Base-by-base conservation (phyloP, 306 rosid genomes). In the Fragaria vesca region DNA sequence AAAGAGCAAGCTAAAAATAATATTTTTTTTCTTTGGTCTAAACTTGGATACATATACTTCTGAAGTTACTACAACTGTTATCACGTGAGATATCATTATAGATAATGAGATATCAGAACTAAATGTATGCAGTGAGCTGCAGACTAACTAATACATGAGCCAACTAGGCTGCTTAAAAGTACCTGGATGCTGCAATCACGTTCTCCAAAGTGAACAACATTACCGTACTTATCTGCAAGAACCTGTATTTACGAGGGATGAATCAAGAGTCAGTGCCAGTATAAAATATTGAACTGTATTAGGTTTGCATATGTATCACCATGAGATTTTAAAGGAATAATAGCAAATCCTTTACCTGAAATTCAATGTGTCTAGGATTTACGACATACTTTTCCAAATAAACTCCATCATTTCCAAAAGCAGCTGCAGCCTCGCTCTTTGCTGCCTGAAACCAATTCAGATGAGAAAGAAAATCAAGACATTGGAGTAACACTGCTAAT, bases 111-210 rank as follows among this genome's bases (percentile, higher is more conserved):
- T 68, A 75, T 76, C 42, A 79, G 32, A 79, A 46, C 28, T 61
- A 72, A 40, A 42, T 10, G 42, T 20, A 10, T 12, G 34, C 50
- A 71, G 62, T 15, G 76, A 83, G 54, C 77, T 78, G 67, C 78
- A 65, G 69, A 81, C 46, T 43, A 8, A 43, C 65, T 70, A 63
- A 65, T 73, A 65, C 65, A 72, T 79, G 57, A 69, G 78, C 72
- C 70, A 78, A 67, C 16, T 71, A 28, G 48, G 45, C n/a, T n/a
- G 67, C 76, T 73, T 63, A 69, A 4, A 15, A 26, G 65, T 82
- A 95, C 98, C 97, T 95, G 99, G 81, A 95, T 95, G 82, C 99
- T 95, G 88, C 99, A 95, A 86, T 95, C 99, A 75, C 97, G 99
- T 81, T 95, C 99, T 66, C 99, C 99, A 85, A 93, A 95, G 89